These are phyloP conservation scores for Leccinum subtestaceum DNA, from an alignment of 768 basidiomycete genomes.

Conservation along the genomic window DNA sequence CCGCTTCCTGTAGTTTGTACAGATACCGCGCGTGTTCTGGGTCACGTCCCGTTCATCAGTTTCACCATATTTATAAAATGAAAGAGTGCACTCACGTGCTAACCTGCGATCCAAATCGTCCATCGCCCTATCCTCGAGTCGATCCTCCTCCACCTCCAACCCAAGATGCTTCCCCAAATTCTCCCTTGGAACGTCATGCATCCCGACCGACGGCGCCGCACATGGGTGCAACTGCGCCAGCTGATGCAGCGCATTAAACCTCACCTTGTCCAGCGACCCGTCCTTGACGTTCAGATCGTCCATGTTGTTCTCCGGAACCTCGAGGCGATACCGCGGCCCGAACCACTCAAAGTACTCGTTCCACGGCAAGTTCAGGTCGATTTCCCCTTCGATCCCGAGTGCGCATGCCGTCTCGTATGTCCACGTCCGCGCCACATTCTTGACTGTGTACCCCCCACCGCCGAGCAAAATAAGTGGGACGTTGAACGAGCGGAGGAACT, in stretches of 20 bases:
- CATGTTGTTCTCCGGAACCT: conserved; percentile 91
- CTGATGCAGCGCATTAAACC: conserved; percentile 59
- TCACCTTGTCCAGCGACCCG: conserved; percentile 73
- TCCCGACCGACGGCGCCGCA: conserved; percentile 79
- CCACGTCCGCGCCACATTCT: conserved; percentile 87
- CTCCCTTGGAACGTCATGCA: conserved; percentile 80
- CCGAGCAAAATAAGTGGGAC: conserved; percentile 90
- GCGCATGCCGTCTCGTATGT: conserved; percentile 96
- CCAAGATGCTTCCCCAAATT: conserved; percentile 63
- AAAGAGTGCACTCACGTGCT: conserved; percentile 54
- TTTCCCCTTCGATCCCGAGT: conserved; percentile 77
- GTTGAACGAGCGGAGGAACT: conserved; percentile 77
- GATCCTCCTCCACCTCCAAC: conserved; percentile 43
- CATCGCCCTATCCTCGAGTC: conserved; percentile 34
- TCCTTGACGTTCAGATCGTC: conserved; percentile 87
- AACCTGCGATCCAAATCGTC: conserved; percentile 68
- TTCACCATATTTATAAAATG: background rate
- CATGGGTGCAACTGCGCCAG: conserved; percentile 48
- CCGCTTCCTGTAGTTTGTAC: conserved; percentile 54
- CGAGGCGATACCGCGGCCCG: conserved; percentile 89
- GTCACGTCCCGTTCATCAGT: conserved; percentile 1
- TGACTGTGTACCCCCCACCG: conserved; percentile 95
- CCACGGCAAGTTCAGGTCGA: conserved; percentile 78
- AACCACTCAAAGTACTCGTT: conserved; percentile 97
- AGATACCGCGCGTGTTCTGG: conserved; percentile 69